phyloP scores from a whole-genome alignment of 2,329 filamentous ascomycete species.

The Cercospora sp. region DNA sequence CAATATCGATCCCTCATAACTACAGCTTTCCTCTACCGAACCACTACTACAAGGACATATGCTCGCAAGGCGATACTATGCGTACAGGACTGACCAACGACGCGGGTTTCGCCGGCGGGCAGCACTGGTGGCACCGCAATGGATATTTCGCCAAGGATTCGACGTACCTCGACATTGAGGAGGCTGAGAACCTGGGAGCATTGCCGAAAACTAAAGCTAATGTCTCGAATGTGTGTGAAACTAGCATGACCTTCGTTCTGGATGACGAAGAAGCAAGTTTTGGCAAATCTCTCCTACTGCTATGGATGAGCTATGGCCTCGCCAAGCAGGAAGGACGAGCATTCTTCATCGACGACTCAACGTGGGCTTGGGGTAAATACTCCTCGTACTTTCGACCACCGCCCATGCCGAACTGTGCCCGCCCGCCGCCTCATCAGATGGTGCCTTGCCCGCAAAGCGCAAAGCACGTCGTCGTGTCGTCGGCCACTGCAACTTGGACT shows the following conservation, averaged over 20 bases:
- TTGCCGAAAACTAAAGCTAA: constrained; percentile 41
- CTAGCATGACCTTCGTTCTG: constrained; percentile 74
- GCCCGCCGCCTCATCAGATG: constrained; percentile 72
- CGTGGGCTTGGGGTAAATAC: constrained; percentile 79
- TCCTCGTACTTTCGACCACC: constrained; percentile 69
- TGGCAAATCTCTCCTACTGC: constrained; percentile 71
- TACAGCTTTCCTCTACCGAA: constrained; percentile 66
- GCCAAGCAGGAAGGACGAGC: constrained; percentile 70
- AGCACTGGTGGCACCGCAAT: constrained; percentile 49
- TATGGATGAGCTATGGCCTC: constrained; percentile 83
- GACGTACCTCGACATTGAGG: constrained; percentile 71
- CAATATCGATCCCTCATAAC: constrained; percentile 71
- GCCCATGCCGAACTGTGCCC: constrained; percentile 64
- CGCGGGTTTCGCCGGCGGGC: constrained; percentile 18
- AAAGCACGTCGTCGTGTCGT: constrained; percentile 71
- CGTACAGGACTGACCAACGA: constrained; percentile 35
- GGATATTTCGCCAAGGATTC: constrained; percentile 63
- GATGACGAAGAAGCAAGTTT: constrained; percentile 74
- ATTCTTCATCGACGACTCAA: constrained; percentile 82
- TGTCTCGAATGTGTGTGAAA: constrained; percentile 59
- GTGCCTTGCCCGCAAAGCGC: constrained; percentile 77
- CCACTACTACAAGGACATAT: constrained; percentile 68
- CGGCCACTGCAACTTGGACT: constrained; percentile 63
- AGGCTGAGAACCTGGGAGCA: constrained; percentile 66
- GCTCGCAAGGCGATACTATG: constrained; percentile 54